Conservation (phyloP, 495 filamentous ascomycete genomes). For the Aspergillus avenaceus region DNA sequence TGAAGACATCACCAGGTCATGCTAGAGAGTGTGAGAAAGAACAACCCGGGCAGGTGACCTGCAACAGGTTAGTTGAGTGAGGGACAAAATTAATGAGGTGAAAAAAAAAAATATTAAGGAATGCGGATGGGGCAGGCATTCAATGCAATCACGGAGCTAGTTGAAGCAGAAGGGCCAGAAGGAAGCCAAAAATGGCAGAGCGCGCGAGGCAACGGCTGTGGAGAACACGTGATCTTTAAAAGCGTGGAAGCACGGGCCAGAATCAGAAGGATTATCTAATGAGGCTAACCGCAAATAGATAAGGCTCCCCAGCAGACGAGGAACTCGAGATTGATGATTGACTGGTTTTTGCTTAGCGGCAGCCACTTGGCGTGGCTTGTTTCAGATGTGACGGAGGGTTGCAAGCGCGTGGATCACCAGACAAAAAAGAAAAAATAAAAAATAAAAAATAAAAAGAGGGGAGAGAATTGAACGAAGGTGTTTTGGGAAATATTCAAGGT, state of each 20-base stretch:
- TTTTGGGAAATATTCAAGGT: background rate
- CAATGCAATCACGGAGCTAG: slow-evolving; percentile 1
- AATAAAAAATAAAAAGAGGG: background rate
- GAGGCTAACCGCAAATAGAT: slow-evolving; percentile 6
- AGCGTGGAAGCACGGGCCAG: slow-evolving; percentile 19
- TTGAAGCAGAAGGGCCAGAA: slow-evolving; percentile 1
- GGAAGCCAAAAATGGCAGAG: background rate
- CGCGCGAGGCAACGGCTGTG: slow-evolving; percentile 8
- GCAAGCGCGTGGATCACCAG: slow-evolving; percentile 1
- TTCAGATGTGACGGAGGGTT: slow-evolving; percentile 9
- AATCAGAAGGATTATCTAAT: slow-evolving; percentile 12
- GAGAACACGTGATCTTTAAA: slow-evolving; percentile 23
- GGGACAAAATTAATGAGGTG: slow-evolving; percentile 5
- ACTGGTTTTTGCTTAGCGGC: slow-evolving; percentile 11
- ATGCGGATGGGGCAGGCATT: background rate
- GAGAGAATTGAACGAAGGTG: background rate
- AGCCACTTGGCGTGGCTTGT: slow-evolving; percentile 21
- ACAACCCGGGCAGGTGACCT: slow-evolving; percentile 18
- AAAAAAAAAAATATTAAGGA: slow-evolving; percentile 1
- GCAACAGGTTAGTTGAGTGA: slow-evolving; percentile 15
- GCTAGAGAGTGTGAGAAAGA: slow-evolving; percentile 24
- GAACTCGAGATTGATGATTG: slow-evolving; percentile 6
- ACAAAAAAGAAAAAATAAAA: background rate
- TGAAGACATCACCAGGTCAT: slow-evolving; percentile 48
- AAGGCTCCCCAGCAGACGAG: slow-evolving; percentile 2